Base-by-base conservation (phyloP, 306 rosid species). In the Purshia tridentata region DNA sequence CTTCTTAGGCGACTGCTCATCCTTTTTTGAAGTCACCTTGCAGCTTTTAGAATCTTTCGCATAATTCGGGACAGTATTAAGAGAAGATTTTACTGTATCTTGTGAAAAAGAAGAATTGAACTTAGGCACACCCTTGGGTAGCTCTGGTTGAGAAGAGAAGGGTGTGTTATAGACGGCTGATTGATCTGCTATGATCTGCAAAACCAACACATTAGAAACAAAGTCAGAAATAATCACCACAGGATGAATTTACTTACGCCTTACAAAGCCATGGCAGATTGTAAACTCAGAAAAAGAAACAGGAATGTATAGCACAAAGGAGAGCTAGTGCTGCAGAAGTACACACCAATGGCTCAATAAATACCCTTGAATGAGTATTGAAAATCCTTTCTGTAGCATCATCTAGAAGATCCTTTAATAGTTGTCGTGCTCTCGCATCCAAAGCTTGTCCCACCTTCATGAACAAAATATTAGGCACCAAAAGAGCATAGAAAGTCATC, bases 371-470 rank as follows among this genome's bases (percentile, higher is more conserved):
- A 41, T 53, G 82, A 55, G 84, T 67, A 78, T 75, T 84, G 10
- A 76, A 69, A 73, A 87, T 74, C 84, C 73, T 57, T 11, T 84
- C 82, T 66, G 84, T 74, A 29, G 91, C 85, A 54, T 75, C 83
- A 78, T 89, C 97, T 14, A 89, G 81, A 74, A 92, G 77, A 77
- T 63, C 67, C 79, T 83, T 92, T 66, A 92, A 77, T 5, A 92
- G 76, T 22, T 65, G 64, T 67, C 62, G 79, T 55, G 91, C 92
- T 56, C 79, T 79, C 72, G 61, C 84, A 79, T 81, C 78, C 81
- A 88, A 78, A 71, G 41, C 66, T 6, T 65, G 66, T 40, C 40
- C 61, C 18, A 56, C 66, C 75, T 71, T 71, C 40, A 54, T 14
- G 52, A 71, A 71, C 2, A 56, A 44, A 45, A 77, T 41, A 53